A percentile compares a stretch with the other conserved stretches of the same genome.
Conservation (phyloP, 2,329 filamentous ascomycete genomes). For the Teratosphaeria zuluensis region DNA sequence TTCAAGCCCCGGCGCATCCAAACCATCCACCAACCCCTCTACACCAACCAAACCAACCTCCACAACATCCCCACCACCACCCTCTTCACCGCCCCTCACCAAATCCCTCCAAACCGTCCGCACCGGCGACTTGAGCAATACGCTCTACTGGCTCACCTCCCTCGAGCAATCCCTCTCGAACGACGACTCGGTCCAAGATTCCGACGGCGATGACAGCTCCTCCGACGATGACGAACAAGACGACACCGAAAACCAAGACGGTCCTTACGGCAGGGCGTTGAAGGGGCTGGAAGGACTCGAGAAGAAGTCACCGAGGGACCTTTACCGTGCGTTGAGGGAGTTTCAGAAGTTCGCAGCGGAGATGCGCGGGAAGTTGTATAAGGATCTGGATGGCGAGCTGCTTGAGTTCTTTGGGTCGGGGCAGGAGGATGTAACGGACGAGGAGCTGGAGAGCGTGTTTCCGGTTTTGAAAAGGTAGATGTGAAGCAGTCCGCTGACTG, state of each 20-base stretch:
- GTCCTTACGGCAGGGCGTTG: not conserved
- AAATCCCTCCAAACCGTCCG: not conserved
- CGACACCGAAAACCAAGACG: not conserved
- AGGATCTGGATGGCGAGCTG: not conserved
- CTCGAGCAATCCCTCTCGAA: not conserved
- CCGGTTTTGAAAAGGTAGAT: not conserved
- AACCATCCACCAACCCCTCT: no score
- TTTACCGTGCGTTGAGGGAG: not conserved
- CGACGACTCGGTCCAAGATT: not conserved
- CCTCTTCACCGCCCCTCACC: not conserved
- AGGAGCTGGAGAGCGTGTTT: not conserved
- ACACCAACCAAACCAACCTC: not conserved
- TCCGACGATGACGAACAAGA: not conserved
- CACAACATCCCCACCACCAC: not conserved
- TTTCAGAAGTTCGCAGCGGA: not conserved
- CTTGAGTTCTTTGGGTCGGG: not conserved
- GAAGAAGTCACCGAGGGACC: not conserved
- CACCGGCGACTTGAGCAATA: not conserved
- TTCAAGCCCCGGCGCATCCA: no score
- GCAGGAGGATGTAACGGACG: not conserved
- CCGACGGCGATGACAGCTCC: not conserved
- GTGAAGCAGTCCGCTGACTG: no score
- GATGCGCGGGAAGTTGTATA: not conserved
- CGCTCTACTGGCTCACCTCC: not conserved
- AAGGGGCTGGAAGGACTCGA: not conserved